Evolutionary conservation across 2,329 filamentous ascomycete genomes (phyloP).

Genomic region (Epichloe coenophiala): DNA sequence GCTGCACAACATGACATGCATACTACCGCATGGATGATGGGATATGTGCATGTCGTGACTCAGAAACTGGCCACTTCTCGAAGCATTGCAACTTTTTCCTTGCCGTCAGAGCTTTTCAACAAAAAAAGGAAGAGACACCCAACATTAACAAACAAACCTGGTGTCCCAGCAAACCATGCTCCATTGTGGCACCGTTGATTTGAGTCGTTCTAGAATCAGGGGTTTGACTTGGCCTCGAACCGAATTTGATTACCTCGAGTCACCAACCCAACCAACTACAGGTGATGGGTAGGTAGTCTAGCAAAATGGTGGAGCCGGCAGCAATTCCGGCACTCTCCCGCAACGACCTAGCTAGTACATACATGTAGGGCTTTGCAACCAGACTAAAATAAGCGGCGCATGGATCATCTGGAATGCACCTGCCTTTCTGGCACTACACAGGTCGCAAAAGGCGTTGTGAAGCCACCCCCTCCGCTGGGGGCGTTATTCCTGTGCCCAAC

Average conservation of each 20-base stretch:
- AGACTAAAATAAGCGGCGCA: not conserved
- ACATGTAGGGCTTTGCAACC: slow-evolving; percentile 4
- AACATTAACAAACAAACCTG: too few relatives aligned
- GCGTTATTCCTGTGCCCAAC: not conserved
- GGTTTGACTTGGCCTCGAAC: not conserved
- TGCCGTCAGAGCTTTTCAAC: not conserved
- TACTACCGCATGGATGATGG: slow-evolving; percentile 8
- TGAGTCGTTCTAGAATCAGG: not conserved
- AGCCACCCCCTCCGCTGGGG: not conserved
- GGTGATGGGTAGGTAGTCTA: not conserved
- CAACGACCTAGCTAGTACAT: slow-evolving; percentile 7
- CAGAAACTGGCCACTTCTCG: not conserved
- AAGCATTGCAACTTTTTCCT: not conserved
- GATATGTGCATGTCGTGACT: not conserved
- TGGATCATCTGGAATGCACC: not conserved
- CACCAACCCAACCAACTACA: not conserved
- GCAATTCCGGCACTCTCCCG: slow-evolving; percentile 18
- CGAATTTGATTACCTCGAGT: not conserved
- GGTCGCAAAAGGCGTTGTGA: not conserved
- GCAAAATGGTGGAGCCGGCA: slow-evolving; percentile 16
- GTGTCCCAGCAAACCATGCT: not conserved
- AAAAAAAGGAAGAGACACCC: not conserved
- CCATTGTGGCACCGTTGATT: not conserved
- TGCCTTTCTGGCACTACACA: too few relatives aligned
- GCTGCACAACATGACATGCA: slow-evolving; percentile 12